Conservation (phyloP, 164 flowering plant genomes). For the Nymphaea thermarum region DNA sequence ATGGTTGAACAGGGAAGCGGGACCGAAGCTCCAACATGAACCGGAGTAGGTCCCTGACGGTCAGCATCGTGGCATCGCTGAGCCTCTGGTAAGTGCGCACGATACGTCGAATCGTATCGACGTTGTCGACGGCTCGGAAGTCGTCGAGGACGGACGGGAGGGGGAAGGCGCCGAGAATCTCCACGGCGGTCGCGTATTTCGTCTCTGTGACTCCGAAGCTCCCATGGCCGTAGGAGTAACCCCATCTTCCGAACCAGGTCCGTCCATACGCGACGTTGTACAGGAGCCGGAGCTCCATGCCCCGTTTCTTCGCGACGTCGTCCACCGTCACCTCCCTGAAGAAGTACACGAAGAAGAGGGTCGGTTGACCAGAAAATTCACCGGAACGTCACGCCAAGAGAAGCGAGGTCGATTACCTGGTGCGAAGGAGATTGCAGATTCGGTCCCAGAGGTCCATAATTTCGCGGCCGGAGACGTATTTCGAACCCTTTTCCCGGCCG, state of each 20-base stretch:
- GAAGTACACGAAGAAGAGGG: neutral
- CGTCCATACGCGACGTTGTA: slow-evolving; percentile 72
- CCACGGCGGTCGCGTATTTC: slow-evolving; percentile 42
- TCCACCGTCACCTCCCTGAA: slow-evolving; percentile 57
- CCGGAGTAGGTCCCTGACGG: slow-evolving; percentile 48
- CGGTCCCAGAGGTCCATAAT: slow-evolving; percentile 93
- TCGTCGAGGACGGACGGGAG: slow-evolving; percentile 35
- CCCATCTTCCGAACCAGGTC: slow-evolving; percentile 93
- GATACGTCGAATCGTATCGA: slow-evolving; percentile 25
- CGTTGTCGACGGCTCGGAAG: slow-evolving; percentile 8
- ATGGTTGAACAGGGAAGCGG: slow-evolving; percentile 7
- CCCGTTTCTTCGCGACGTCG: slow-evolving; percentile 50
- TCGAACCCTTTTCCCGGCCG: slow-evolving; percentile 81
- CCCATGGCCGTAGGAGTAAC: slow-evolving; percentile 56
- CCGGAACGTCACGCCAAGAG: neutral
- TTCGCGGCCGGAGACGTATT: slow-evolving; percentile 45
- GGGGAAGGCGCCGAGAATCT: slow-evolving; percentile 36
- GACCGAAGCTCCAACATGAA: slow-evolving; percentile 53
- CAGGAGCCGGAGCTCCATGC: slow-evolving; percentile 70
- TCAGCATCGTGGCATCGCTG: slow-evolving; percentile 39
- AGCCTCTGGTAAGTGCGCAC: slow-evolving; percentile 33
- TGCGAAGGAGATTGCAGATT: slow-evolving; percentile 44
- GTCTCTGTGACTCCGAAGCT: slow-evolving; percentile 55
- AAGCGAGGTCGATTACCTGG: slow-evolving; percentile 29
- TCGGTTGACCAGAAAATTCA: neutral